These are phyloP conservation scores for Penicillium sp. DNA, from an alignment of 2,329 filamentous ascomycete species.

Conservation along the genomic window DNA sequence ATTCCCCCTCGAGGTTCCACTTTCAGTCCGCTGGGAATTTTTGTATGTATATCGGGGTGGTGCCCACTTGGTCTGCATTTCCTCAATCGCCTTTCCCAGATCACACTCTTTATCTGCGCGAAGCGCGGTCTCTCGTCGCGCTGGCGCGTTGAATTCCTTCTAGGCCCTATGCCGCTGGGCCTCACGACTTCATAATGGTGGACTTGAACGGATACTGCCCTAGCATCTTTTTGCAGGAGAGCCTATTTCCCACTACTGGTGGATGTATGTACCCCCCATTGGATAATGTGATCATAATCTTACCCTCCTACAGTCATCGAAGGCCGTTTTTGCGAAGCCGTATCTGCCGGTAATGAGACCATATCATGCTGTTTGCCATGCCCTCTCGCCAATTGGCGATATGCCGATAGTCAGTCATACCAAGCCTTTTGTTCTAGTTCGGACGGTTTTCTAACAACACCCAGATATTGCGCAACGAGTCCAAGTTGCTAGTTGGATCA, in stretches of 20 bases:
- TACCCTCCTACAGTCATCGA: conserved; percentile 53
- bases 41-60: conserved; percentile 22
- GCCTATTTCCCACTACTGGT: conserved; percentile 58
- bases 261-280: conserved; percentile 60
- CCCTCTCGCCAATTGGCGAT: conserved; percentile 77
- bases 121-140: conserved; percentile 26
- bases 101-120: conserved; percentile 18
- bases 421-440: not conserved
- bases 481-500: conserved; percentile 75
- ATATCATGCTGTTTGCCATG: conserved; percentile 84
- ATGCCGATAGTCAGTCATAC: conserved; percentile 52
- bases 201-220: conserved; percentile 57
- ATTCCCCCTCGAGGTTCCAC: conserved; percentile 3
- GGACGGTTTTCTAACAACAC: conserved; percentile 8
- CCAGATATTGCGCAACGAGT: conserved; percentile 58
- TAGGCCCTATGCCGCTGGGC: conserved; percentile 16
- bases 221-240: conserved; percentile 67
- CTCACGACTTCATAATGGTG: conserved; percentile 22
- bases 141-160: conserved; percentile 22
- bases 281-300: conserved; percentile 11
- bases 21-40: not conserved
- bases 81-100: conserved; percentile 7
- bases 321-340: conserved; percentile 60
- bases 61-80: conserved; percentile 15
- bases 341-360: conserved; percentile 38